Conservation (phyloP, 164 flowering plant genomes). For the Protea cynaroides region DNA sequence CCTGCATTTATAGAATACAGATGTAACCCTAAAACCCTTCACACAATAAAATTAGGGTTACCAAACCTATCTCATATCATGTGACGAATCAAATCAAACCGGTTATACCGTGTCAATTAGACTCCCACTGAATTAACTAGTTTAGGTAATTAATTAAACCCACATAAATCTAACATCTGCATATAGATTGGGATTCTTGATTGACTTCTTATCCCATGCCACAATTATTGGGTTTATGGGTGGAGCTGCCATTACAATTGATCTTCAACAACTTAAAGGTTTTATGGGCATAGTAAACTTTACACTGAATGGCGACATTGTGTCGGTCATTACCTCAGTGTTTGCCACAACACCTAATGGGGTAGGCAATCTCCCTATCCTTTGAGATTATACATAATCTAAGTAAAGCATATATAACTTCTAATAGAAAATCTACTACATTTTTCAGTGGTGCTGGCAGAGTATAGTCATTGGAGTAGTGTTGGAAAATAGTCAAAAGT, state of each 20-base stretch:
- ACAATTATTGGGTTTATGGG: conserved; percentile 90
- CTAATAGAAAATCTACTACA: no score
- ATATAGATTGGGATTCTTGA: conserved; percentile 65
- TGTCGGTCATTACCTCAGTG: conserved; percentile 58
- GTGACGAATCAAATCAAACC: no score
- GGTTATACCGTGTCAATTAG: no score
- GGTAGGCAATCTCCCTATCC: conserved; percentile 26
- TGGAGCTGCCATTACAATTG: conserved; percentile 87
- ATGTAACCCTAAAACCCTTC: no score
- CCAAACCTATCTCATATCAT: no score
- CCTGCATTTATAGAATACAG: no score
- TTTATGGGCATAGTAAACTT: conserved; percentile 59
- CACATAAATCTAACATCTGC: no score
- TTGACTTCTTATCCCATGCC: conserved; percentile 92
- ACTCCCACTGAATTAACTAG: no score
- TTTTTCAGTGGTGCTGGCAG: conserved; percentile 57
- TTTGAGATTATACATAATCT: not conserved
- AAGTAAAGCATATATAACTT: not conserved
- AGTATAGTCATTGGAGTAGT: conserved; percentile 57
- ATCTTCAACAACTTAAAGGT: conserved; percentile 81
- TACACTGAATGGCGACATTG: conserved; percentile 65
- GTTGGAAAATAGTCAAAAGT: no score
- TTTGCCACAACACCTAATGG: conserved; percentile 36
- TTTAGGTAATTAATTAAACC: no score
- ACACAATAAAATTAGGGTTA: no score